A percentile compares a stretch with the other conserved stretches of the same genome.
These are phyloP conservation scores for Castanospermum australe DNA, from an alignment of 306 rosid genomes.

Conservation along the genomic window DNA sequence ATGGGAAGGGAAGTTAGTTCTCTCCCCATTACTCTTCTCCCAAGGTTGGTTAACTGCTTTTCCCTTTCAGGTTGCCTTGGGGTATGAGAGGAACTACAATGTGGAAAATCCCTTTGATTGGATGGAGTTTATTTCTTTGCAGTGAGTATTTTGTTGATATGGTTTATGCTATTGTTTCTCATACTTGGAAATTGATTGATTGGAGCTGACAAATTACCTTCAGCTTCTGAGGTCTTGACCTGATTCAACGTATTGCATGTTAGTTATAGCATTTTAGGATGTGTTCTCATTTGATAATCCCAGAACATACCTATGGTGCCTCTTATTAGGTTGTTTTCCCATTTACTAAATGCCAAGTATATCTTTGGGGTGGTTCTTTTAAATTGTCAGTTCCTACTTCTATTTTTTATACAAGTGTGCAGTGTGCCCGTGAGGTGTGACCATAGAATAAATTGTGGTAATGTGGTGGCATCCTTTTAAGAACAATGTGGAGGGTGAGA, in stretches of 20 bases:
- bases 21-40: not conserved
- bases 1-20: not conserved
- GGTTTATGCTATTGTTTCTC: not conserved
- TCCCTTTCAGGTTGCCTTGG: conserved; percentile 62
- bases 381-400: not conserved
- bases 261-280: not conserved
- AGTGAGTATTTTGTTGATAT: conserved; percentile 54
- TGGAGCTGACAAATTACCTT: not conserved
- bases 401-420: too few species aligned
- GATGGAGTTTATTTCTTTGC: conserved; percentile 95
- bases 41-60: not conserved
- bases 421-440: not conserved
- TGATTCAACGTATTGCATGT: not conserved
- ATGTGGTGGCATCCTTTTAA: not conserved
- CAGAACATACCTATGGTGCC: not conserved
- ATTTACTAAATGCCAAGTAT: not conserved
- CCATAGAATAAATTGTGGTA: not conserved
- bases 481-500: not conserved
- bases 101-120: conserved; percentile 90
- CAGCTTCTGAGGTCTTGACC: conserved; percentile 8
- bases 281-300: not conserved
- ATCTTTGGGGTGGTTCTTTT: not conserved
- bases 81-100: conserved; percentile 63
- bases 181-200: not conserved
- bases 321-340: not conserved